Evolutionary conservation across 2,329 filamentous ascomycete species (phyloP).

Genomic region (Penicillium crustosum): DNA sequence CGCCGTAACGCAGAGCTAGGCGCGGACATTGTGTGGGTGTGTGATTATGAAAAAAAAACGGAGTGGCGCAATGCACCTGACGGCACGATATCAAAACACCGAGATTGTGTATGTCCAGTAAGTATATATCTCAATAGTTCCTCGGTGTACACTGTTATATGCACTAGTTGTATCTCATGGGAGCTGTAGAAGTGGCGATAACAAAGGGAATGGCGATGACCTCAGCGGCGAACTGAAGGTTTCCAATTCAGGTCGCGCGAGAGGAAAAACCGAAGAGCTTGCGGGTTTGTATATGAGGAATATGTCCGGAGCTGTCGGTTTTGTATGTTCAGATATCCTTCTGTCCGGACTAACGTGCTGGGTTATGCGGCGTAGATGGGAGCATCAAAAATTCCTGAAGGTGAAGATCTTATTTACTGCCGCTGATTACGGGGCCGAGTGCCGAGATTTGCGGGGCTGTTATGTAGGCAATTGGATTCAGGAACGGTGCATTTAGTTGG

Average conservation of each 20-base stretch:
- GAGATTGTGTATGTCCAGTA: not conserved
- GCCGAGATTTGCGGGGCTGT: conserved; percentile 8
- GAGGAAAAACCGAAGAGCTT: not conserved
- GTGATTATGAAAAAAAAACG: not conserved
- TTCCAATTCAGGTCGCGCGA: not conserved
- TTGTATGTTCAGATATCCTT: conserved; percentile 21
- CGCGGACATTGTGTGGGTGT: conserved; percentile 6
- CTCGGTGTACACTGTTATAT: not conserved
- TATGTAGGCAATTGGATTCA: too few relatives aligned
- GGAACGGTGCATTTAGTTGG: not conserved
- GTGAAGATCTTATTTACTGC: conserved; percentile 10
- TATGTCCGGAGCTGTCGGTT: not conserved
- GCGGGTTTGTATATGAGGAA: conserved; percentile 2
- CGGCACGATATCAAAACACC: not conserved
- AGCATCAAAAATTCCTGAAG: conserved; percentile 33
- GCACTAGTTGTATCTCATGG: not conserved
- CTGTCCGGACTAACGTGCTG: conserved; percentile 36
- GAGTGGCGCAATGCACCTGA: not conserved
- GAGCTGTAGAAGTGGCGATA: not conserved
- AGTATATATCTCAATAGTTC: not conserved
- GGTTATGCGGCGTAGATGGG: conserved; percentile 46
- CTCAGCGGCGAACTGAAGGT: not conserved
- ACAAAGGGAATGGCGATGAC: not conserved
- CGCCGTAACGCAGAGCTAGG: conserved; percentile 7
- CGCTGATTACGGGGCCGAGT: conserved; percentile 2